A percentile compares a stretch with the other conserved stretches of the same genome.
Evolutionary conservation across 2,329 filamentous ascomycete genomes (phyloP).

Genomic region (Fusarium pseudoanthophilum): DNA sequence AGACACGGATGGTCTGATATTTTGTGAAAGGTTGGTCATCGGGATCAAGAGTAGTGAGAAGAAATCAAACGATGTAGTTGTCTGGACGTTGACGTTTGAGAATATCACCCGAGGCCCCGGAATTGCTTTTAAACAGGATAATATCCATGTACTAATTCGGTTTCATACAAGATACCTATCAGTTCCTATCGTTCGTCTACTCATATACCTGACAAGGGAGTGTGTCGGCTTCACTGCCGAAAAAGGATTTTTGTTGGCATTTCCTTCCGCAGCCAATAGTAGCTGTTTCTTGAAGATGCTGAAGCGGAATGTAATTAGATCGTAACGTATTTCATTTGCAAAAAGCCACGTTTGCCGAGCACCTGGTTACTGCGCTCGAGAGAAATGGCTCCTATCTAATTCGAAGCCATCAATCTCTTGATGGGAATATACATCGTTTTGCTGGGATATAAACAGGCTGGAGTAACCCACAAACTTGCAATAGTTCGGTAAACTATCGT

Average conservation of each 20-base stretch:
- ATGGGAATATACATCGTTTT: neutral
- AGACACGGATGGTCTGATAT: neutral
- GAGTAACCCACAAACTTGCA: neutral
- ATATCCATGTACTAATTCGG: fast-evolving
- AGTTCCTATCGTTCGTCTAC: no score
- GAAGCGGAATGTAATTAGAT: no score
- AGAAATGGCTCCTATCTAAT: neutral
- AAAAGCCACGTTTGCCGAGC: neutral
- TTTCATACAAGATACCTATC: neutral
- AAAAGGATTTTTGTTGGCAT: no score
- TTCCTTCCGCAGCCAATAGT: no score
- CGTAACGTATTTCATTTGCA: neutral
- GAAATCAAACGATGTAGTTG: neutral
- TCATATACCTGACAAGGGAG: neutral
- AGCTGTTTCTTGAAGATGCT: neutral
- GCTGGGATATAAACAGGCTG: neutral
- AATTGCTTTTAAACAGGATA: neutral
- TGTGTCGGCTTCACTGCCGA: neutral
- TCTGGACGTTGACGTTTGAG: slow-evolving; percentile 17
- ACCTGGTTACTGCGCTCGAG: neutral
- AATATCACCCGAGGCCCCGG: slow-evolving; percentile 3
- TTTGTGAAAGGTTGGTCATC: neutral
- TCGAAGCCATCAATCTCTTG: neutral
- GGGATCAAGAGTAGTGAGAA: neutral
- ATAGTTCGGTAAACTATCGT: neutral